Evolutionary conservation across 1,284 basidiomycete genomes (phyloP).

Genomic region (Cutaneotrichosporon sp.): DNA sequence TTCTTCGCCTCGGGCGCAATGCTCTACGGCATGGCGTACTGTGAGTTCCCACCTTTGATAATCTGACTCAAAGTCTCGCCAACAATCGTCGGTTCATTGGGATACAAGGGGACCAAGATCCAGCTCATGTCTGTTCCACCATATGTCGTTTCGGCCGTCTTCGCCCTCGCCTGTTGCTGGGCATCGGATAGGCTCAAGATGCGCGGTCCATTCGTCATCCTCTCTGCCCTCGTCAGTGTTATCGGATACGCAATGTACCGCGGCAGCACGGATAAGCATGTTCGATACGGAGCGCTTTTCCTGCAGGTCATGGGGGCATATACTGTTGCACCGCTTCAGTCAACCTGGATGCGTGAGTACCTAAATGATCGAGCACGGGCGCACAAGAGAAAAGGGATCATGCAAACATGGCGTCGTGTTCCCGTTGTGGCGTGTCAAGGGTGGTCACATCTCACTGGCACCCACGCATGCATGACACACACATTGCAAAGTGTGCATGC

Average conservation of each 20-base stretch:
- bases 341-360: slow-evolving; percentile 39
- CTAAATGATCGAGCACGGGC: background rate
- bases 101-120: slow-evolving; percentile 49
- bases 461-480: too few relatives aligned
- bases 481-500: background rate
- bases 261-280: slow-evolving; percentile 31
- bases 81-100: slow-evolving; percentile 57
- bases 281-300: slow-evolving; percentile 46
- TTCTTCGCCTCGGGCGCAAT: slow-evolving; percentile 28
- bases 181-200: slow-evolving; percentile 59
- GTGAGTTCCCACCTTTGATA: too few relatives aligned
- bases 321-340: slow-evolving; percentile 36
- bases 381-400: background rate
- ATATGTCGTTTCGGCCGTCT: slow-evolving; percentile 58
- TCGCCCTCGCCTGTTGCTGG: slow-evolving; percentile 57
- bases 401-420: background rate
- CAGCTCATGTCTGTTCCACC: slow-evolving; percentile 59
- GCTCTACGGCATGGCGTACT: slow-evolving; percentile 59
- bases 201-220: slow-evolving; percentile 52
- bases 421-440: background rate
- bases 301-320: slow-evolving; percentile 48
- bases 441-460: too few relatives aligned
- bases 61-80: slow-evolving; percentile 9
- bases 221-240: slow-evolving; percentile 31
- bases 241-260: slow-evolving; percentile 47